Conservation (phyloP, 2,329 filamentous ascomycete genomes). For the Trichoderma arundinaceum region DNA sequence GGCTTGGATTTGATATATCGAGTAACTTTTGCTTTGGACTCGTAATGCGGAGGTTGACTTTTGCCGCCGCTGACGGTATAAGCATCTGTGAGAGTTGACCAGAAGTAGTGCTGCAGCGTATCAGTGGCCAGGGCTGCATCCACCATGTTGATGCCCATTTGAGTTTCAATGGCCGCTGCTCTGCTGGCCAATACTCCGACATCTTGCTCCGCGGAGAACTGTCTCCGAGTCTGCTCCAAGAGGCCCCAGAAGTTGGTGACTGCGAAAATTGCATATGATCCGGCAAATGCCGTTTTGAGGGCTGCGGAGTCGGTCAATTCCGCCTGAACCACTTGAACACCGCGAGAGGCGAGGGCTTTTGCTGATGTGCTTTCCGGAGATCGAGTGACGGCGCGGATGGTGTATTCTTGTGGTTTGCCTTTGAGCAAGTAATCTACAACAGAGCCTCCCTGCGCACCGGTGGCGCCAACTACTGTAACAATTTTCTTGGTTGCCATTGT, state of each 20-base stretch:
- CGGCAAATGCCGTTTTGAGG: constrained; percentile 40
- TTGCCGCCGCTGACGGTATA: neutral
- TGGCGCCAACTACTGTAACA: constrained; percentile 44
- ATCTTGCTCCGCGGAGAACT: neutral
- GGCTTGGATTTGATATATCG: constrained; percentile 15
- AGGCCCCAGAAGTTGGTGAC: constrained; percentile 39
- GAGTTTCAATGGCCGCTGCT: neutral
- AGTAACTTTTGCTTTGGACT: constrained; percentile 6
- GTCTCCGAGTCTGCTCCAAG: neutral
- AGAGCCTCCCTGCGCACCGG: constrained; percentile 42
- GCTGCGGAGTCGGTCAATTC: constrained; percentile 39
- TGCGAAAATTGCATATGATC: constrained; percentile 44
- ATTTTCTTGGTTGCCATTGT: constrained; percentile 40
- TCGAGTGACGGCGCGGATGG: constrained; percentile 41
- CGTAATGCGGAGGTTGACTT: constrained; percentile 10
- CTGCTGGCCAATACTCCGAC: neutral
- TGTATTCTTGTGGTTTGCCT: constrained; percentile 39
- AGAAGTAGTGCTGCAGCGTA: constrained; percentile 15
- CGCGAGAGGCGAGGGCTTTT: constrained; percentile 37
- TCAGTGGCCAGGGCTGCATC: neutral
- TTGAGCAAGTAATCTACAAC: constrained; percentile 42
- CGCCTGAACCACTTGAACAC: constrained; percentile 43
- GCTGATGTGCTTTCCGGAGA: constrained; percentile 40
- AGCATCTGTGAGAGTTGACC: constrained; percentile 10
- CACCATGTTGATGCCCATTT: constrained; percentile 15